These are phyloP conservation scores for Dissophora globulifera DNA, from an alignment of 192 early-diverging fungal species.

Conservation along the genomic window DNA sequence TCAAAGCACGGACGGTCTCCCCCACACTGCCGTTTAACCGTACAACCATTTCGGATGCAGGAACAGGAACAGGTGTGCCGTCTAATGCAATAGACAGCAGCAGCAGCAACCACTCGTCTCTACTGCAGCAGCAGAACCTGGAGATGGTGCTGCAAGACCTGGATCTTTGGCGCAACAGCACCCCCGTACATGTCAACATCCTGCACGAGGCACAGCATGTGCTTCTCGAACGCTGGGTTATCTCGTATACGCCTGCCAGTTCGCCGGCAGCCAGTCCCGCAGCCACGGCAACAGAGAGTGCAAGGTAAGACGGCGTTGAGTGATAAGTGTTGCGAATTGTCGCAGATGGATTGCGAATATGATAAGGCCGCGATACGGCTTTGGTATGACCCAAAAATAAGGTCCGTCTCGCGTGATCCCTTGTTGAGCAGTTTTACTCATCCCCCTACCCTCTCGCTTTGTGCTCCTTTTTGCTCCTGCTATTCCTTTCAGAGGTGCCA, in stretches of 20 bases:
- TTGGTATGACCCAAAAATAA: slow-evolving; percentile 6
- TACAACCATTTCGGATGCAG: not conserved
- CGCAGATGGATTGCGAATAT: not conserved
- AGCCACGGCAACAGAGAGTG: not conserved
- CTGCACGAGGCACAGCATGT: slow-evolving; percentile 34
- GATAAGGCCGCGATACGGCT: not conserved
- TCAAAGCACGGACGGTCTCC: slow-evolving; percentile 37
- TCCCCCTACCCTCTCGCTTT: not conserved
- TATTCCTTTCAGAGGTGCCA: too few relatives aligned
- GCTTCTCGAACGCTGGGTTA: slow-evolving; percentile 46
- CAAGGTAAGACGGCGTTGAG: slow-evolving; percentile 30
- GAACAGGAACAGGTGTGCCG: not conserved
- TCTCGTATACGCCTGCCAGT: slow-evolving; percentile 34
- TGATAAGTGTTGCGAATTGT: not conserved
- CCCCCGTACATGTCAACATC: slow-evolving; percentile 47
- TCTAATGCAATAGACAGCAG: too few relatives aligned
- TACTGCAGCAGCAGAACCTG: slow-evolving; percentile 23
- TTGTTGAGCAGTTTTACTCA: slow-evolving; percentile 1
- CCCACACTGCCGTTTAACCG: slow-evolving; percentile 2
- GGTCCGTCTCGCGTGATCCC: slow-evolving; percentile 1
- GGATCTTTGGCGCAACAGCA: slow-evolving; percentile 43
- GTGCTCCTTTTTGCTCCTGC: not conserved
- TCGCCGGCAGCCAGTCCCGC: not conserved
- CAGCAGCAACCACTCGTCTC: not conserved
- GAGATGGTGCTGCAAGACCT: slow-evolving; percentile 35